Conservation (phyloP, 176 grass and related monocot species). For the Oryza coarctata region DNA sequence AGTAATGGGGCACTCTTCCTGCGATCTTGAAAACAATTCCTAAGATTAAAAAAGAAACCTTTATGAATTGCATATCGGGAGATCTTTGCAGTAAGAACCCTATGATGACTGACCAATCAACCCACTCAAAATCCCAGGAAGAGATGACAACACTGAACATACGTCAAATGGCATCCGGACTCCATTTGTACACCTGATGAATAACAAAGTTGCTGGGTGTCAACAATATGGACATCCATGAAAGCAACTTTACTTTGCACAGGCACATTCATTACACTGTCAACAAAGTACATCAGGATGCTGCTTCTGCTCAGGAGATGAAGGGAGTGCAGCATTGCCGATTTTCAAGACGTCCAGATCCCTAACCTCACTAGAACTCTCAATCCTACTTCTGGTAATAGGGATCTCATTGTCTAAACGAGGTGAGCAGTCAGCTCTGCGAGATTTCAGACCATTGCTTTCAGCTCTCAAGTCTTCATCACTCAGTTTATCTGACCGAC, state of each 20-base stretch:
- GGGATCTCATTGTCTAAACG: conserved; percentile 48
- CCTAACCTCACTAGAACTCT: conserved; percentile 26
- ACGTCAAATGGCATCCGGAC: neutral
- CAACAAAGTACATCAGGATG: neutral
- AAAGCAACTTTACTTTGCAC: neutral
- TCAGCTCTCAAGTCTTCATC: conserved; percentile 41
- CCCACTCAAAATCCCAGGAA: conserved; percentile 21
- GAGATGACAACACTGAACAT: neutral
- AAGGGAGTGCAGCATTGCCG: conserved; percentile 28
- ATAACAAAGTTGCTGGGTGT: neutral
- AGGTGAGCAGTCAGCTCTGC: neutral
- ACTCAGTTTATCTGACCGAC: conserved; percentile 27
- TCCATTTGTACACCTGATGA: conserved; percentile 21
- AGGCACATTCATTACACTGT: neutral
- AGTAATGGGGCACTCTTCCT: neutral
- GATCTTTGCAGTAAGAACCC: conserved; percentile 11
- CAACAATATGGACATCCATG: neutral
- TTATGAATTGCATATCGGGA: conserved; percentile 4
- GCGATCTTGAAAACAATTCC: conserved; percentile 20
- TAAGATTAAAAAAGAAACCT: conserved; percentile 27
- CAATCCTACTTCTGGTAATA: conserved; percentile 27
- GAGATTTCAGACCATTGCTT: conserved; percentile 40
- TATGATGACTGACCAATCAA: conserved; percentile 29
- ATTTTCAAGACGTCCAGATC: conserved; percentile 40
- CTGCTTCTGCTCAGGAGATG: conserved; percentile 29